A percentile compares a stretch with the other conserved stretches of the same genome.
These are phyloP conservation scores for Cyberlindnera subsufficiens DNA, from an alignment of 805 yeast genomes.

Conservation along the genomic window DNA sequence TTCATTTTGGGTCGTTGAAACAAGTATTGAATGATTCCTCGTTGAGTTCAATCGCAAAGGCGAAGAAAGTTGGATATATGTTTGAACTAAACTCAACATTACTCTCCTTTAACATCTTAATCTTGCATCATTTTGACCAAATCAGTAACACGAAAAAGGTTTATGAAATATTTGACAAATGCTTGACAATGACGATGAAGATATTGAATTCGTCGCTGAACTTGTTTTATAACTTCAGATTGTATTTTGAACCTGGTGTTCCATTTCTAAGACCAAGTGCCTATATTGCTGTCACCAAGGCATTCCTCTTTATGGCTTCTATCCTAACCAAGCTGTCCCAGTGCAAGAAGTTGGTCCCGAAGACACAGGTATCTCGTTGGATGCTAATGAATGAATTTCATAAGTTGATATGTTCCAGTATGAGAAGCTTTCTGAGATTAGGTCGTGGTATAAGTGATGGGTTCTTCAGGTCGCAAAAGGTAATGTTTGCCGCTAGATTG, in stretches of 20 bases:
- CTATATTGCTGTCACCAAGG: conserved; percentile 7
- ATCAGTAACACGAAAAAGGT: conserved; percentile 25
- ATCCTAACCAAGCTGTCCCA: conserved; percentile 14
- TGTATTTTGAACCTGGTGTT: conserved; percentile 32
- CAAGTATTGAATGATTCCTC: conserved; percentile 9
- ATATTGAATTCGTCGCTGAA: conserved; percentile 28
- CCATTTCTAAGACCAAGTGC: conserved; percentile 37
- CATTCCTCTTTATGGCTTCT: conserved; percentile 8
- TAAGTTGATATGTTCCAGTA: background rate
- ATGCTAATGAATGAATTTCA: conserved; percentile 9
- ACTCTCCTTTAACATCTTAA: conserved; percentile 29
- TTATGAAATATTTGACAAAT: conserved; percentile 30
- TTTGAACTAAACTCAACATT: conserved; percentile 26
- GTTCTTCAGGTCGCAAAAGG: conserved; percentile 16
- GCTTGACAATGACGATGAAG: conserved; percentile 24
- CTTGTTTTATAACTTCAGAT: conserved; percentile 26
- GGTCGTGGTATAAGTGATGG: conserved; percentile 8
- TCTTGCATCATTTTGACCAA: conserved; percentile 36
- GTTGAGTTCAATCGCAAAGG: conserved; percentile 12
- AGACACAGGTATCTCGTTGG: conserved; percentile 5
- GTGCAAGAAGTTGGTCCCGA: conserved; percentile 9
- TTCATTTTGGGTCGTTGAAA: conserved; percentile 23
- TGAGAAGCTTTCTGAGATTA: conserved; percentile 14
- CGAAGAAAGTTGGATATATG: conserved; percentile 19
- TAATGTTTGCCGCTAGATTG: conserved; percentile 11